Conservation (phyloP, 2,329 filamentous ascomycete genomes). For the Exophiala dermatitidis region DNA sequence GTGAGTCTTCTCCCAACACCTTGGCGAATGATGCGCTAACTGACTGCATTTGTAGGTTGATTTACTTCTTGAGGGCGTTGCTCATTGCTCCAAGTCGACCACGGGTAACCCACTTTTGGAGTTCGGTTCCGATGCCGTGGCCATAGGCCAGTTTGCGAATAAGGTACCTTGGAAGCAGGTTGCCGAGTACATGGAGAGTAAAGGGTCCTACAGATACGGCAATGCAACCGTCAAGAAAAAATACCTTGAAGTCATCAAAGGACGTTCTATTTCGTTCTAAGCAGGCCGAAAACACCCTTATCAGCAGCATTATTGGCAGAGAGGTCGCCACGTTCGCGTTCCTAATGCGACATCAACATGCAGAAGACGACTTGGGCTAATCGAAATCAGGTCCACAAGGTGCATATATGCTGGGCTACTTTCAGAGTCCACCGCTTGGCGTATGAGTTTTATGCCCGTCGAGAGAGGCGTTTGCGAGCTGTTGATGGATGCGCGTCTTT, state of each 20-base stretch:
- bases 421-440: too few relatives aligned
- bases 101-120: slow-evolving; percentile 5
- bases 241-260: slow-evolving; percentile 44
- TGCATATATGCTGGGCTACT: too few relatives aligned
- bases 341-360: not conserved
- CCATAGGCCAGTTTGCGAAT: slow-evolving; percentile 24
- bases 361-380: too few relatives aligned
- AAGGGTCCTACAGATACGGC: slow-evolving; percentile 54
- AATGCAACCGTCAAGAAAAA: slow-evolving; percentile 58
- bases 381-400: too few relatives aligned
- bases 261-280: slow-evolving; percentile 2
- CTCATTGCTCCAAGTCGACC: slow-evolving; percentile 23
- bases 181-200: slow-evolving; percentile 47
- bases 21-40: slow-evolving; percentile 11
- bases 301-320: not conserved
- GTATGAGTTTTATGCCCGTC: not conserved
- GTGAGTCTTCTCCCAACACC: slow-evolving; percentile 30
- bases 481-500: not conserved
- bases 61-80: slow-evolving; percentile 38
- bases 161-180: slow-evolving; percentile 56
- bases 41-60: slow-evolving; percentile 29
- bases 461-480: not conserved
- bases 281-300: not conserved
- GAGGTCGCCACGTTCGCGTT: not conserved
- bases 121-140: slow-evolving; percentile 5